Evolutionary conservation across 2,329 filamentous ascomycete species (phyloP), one percentile per base, ranked within the genome.

Genomic region (Amesomyces nigricolor): DNA sequence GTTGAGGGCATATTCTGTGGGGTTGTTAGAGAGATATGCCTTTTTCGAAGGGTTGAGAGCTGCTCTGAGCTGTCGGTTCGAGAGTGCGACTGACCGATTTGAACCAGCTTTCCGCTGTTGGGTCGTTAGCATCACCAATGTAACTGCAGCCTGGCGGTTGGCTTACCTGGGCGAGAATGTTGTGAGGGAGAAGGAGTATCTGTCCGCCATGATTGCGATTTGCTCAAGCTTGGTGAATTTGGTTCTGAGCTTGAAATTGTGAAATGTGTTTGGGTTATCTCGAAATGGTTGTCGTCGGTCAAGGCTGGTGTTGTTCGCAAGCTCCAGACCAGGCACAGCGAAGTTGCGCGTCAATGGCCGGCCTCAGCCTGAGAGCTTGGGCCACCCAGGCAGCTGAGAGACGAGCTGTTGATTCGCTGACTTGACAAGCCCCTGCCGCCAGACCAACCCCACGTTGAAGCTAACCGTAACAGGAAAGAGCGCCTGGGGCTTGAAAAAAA

Each of bases 101-200:
- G 94, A 64, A 97, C 92, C 78, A 99, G 87, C 81, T 99, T 99
- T 73, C 94, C 94, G 75, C 94, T 97, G 66, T 66, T 59, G 57
- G 46, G 58, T 64, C 44, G 59, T 60, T 44, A 60, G 51, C 54
- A 40, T 52, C 48, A 30, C 56, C 63, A 53, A 58, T 56, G 16
- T 54, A 58, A 22, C 45, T 29, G 38, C 22, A 57, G 53, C 56
- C 46, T 32, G 47, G 40, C 37, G 44, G 51, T 59, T 37, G 47
- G 52, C 84, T 75, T 85, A 95, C 94, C 92, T 99, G 73, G 94
- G 94, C 70, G 94, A 97, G 86, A 99, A 99, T 63, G 94, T 99
- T 62, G 94, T 99, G 72, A 99, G 83, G 58, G 94, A 99, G 85
- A 99, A 99, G 54, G 92, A 96, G 77, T 99, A 99, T 79, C 94